Evolutionary conservation across 352 stramenopile species (phyloP).

Genomic region (Pythium plurisporium): DNA sequence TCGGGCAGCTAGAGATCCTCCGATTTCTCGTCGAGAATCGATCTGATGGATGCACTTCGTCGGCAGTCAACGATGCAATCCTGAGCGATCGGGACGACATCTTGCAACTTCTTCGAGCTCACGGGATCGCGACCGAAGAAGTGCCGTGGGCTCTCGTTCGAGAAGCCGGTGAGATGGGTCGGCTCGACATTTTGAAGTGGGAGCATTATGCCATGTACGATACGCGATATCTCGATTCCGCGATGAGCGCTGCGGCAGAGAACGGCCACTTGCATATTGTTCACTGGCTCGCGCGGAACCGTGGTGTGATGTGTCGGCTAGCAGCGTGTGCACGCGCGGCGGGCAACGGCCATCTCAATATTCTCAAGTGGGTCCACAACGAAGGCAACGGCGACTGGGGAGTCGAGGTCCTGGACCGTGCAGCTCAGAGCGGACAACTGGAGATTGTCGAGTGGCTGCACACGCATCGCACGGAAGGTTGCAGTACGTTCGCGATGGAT

Average conservation of each 20-base stretch:
- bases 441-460: constrained; percentile 20
- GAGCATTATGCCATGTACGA: constrained; percentile 20
- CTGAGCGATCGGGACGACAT: constrained; percentile 13
- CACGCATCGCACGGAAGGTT: constrained; percentile 9
- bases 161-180: constrained; percentile 6
- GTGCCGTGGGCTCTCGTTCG: constrained; percentile 17
- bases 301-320: background rate
- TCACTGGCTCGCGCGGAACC: constrained; percentile 16
- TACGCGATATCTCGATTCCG: constrained; percentile 18
- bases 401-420: constrained; percentile 17
- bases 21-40: constrained; percentile 17
- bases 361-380: constrained; percentile 20
- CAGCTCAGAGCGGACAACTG: constrained; percentile 10
- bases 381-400: constrained; percentile 19
- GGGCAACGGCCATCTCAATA: constrained; percentile 13
- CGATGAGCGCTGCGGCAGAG: constrained; percentile 14
- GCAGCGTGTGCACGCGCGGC: constrained; percentile 9
- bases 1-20: constrained; percentile 10
- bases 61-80: constrained; percentile 15
- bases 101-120: constrained; percentile 1
- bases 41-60: constrained; percentile 4
- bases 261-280: constrained; percentile 17
- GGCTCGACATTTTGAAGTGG: constrained; percentile 20
- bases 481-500: constrained; percentile 17
- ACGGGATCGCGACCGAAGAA: constrained; percentile 7